Percentiles rank a stretch among this genome's conserved stretches.
Evolutionary conservation across 2,329 filamentous ascomycete species (phyloP).

Genomic region (Ophiostoma fasciatum): DNA sequence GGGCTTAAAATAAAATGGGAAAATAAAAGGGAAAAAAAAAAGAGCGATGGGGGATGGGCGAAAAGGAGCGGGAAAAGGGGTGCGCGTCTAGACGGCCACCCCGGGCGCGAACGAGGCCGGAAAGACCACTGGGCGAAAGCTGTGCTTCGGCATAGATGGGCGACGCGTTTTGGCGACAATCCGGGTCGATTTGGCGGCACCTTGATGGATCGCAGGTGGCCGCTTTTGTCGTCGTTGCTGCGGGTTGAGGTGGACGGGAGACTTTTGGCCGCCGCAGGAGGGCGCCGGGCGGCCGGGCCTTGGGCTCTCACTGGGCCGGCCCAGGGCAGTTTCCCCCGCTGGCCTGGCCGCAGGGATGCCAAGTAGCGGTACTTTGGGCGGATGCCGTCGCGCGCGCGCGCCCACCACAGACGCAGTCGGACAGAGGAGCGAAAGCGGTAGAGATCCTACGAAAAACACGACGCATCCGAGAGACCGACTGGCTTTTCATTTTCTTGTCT

Average conservation of each 20-base stretch:
- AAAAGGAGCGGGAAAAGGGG: slow-evolving; percentile 23
- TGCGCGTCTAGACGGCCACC: slow-evolving; percentile 34
- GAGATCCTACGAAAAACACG: too few relatives aligned
- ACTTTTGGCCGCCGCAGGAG: slow-evolving; percentile 8
- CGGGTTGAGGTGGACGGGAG: slow-evolving; percentile 12
- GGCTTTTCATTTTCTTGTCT: too few relatives aligned
- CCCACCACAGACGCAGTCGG: too few relatives aligned
- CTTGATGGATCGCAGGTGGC: slow-evolving; percentile 36
- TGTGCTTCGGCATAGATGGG: slow-evolving; percentile 39
- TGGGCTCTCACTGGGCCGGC: slow-evolving; percentile 10
- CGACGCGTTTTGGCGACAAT: slow-evolving; percentile 23
- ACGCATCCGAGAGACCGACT: too few relatives aligned
- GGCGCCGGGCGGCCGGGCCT: too few relatives aligned
- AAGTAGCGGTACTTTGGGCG: slow-evolving; percentile 2
- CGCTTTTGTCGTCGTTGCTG: slow-evolving; percentile 23
- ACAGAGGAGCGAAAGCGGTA: too few relatives aligned
- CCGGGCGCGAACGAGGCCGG: slow-evolving; percentile 32
- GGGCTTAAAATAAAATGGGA: slow-evolving; percentile 3
- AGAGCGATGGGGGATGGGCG: slow-evolving; percentile 20
- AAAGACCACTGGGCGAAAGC: slow-evolving; percentile 34
- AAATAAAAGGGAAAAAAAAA: not conserved
- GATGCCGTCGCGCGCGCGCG: too few relatives aligned
- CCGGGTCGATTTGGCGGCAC: slow-evolving; percentile 27
- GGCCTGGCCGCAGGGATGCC: not conserved
- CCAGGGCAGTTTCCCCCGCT: slow-evolving; percentile 1